These are phyloP conservation scores for Kuraishia ogatae DNA, from an alignment of 805 yeast genomes.

Conservation along the genomic window DNA sequence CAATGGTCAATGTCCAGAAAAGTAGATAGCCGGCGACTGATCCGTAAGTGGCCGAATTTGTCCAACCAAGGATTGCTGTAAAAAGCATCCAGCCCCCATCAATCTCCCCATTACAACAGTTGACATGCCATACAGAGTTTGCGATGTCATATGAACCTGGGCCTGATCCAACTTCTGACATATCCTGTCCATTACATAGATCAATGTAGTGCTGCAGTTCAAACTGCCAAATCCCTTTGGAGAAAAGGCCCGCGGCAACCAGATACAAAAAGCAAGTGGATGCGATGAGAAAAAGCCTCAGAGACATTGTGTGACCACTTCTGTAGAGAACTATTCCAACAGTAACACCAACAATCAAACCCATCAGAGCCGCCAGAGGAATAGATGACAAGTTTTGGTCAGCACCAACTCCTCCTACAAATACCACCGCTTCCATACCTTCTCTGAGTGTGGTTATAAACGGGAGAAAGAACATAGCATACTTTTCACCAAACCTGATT, in stretches of 20 bases:
- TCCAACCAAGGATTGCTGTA: conserved; percentile 39
- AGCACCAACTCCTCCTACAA: conserved; percentile 93
- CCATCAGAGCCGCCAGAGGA: conserved; percentile 21
- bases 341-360: conserved; percentile 25
- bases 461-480: conserved; percentile 84
- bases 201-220: conserved; percentile 33
- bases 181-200: conserved; percentile 34
- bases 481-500: conserved; percentile 31
- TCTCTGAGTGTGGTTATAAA: conserved; percentile 89
- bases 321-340: conserved; percentile 30
- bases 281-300: conserved; percentile 31
- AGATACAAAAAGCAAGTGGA: conserved; percentile 34
- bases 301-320: conserved; percentile 33
- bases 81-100: conserved; percentile 41
- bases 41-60: conserved; percentile 38
- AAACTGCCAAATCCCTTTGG: conserved; percentile 37
- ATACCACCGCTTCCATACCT: conserved; percentile 94
- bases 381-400: conserved; percentile 27
- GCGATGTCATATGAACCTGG: conserved; percentile 39
- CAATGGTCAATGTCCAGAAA: conserved; percentile 28
- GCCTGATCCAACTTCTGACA: conserved; percentile 38
- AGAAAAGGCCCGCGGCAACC: conserved; percentile 36
- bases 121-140: conserved; percentile 39
- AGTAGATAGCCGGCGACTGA: conserved; percentile 29
- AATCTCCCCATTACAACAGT: conserved; percentile 39